Conservation (phyloP, 2,329 filamentous ascomycete genomes). For the Botrytis byssoidea region DNA sequence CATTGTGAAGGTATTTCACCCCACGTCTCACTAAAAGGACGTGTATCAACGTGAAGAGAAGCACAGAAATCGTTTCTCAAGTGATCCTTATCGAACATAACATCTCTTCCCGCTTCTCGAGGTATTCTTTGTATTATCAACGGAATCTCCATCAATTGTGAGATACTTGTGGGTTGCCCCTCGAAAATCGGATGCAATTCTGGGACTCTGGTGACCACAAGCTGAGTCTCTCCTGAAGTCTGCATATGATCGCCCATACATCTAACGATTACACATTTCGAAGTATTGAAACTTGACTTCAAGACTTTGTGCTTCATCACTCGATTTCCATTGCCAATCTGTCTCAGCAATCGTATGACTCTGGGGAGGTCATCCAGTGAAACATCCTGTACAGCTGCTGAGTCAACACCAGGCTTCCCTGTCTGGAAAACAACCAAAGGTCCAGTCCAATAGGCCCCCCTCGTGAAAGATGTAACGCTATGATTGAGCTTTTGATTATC, state of each 20-base stretch:
- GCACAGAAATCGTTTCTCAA: not conserved
- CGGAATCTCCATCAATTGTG: not conserved
- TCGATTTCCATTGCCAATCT: not conserved
- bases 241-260: not conserved
- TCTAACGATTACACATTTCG: too few species aligned
- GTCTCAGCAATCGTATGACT: not conserved
- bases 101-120: not conserved
- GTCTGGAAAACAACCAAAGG: not conserved
- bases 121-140: not conserved
- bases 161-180: not conserved
- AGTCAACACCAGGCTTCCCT: too few species aligned
- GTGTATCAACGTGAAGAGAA: not conserved
- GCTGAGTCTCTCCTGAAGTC: fast-evolving
- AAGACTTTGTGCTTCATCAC: not conserved
- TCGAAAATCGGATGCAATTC: not conserved
- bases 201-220: not conserved
- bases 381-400: not conserved
- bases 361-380: not conserved
- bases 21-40: not conserved
- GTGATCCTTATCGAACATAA: not conserved
- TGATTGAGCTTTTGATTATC: not conserved
- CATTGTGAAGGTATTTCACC: not conserved
- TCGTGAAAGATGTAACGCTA: not conserved
- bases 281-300: not conserved
- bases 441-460: not conserved